Base-by-base conservation (phyloP, 495 filamentous ascomycete species). In the Neurospora discreta region DNA sequence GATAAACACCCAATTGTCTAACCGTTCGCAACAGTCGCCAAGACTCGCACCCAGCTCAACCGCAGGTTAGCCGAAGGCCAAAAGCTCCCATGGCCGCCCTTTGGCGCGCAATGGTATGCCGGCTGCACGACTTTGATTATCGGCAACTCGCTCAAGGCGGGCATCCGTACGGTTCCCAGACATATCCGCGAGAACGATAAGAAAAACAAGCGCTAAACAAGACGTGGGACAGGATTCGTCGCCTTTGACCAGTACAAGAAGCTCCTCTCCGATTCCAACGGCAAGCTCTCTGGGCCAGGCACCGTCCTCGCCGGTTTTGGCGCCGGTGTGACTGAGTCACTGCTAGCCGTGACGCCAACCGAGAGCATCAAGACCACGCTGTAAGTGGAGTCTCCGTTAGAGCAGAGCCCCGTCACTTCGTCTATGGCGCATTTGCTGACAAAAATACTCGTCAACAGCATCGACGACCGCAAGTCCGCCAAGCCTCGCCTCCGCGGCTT, bases 331-430 rank as follows among this genome's bases (percentile, higher is more conserved):
- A 98, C 93, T 0, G 95, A 99, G 82, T 97, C 93, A 3, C 81
- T 98, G 36, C 81, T 99, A 2, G 95, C 95, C 9, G 95, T 99
- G 41, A 99, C 95, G 4, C 95, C 95, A 0, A 98, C 97, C 75
- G 95, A 99, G 82, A 95, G 92, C 79, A 98, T 99, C 80, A 99
- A 99, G 83, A 99, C 95, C 39, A 93, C 93, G 74, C 79, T 98
- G 90, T 93, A 75, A 52, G 85, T 78, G 23, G 46, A 65, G 52
- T 60, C 52, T 18, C 26, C 13, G 52, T 60, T 13, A 60, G 5
- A 60, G 20, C 10, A 60, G 5, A 60, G 20, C 10, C 23, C 23
- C 20, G 11, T n/a, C 26, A 39, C 42, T 20, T 0, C 58, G 6
- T 10, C 18, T 16, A 16, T 43, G 18, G 33, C n/a, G n/a, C n/a